Percentiles rank a stretch among this genome's conserved stretches.
phyloP scores from a whole-genome alignment of 2,329 filamentous ascomycete genomes.

The Parafenestella ontariensis region DNA sequence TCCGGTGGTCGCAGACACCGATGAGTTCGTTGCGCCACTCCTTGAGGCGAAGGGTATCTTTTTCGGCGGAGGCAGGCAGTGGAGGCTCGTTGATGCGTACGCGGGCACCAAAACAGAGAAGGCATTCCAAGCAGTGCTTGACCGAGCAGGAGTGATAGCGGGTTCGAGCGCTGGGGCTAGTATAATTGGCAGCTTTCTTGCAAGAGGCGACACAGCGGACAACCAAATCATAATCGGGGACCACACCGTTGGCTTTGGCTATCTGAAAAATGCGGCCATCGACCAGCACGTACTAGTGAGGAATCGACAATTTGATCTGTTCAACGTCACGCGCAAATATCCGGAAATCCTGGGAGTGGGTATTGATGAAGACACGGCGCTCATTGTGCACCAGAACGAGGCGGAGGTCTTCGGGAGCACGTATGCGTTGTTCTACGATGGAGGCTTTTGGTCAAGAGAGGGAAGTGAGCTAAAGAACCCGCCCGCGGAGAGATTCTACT shows the following conservation, averaged over 20 bases:
- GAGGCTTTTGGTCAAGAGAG: conserved; percentile 35
- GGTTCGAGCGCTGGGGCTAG: conserved; percentile 33
- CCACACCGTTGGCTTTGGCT: conserved; percentile 32
- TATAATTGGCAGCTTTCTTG: conserved; percentile 32
- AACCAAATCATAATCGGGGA: conserved; percentile 33
- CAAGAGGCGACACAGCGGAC: conserved; percentile 29
- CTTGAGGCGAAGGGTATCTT: conserved; percentile 29
- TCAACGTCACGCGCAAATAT: conserved; percentile 28
- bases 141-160: conserved; percentile 28
- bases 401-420: conserved; percentile 34
- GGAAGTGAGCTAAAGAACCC: conserved; percentile 23
- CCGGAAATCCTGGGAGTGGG: conserved; percentile 29
- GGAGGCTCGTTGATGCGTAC: conserved; percentile 35
- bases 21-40: conserved; percentile 29
- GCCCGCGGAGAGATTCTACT: conserved; percentile 28
- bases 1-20: conserved; percentile 27
- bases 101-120: conserved; percentile 31
- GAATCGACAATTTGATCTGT: conserved; percentile 36
- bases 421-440: conserved; percentile 35
- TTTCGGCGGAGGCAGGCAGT: conserved; percentile 34
- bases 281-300: conserved; percentile 35
- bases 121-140: conserved; percentile 27
- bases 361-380: conserved; percentile 36
- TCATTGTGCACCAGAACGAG: conserved; percentile 30
- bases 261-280: conserved; percentile 34